Evolutionary conservation across 768 basidiomycete species (phyloP).

Genomic region (Pholiota microspora): DNA sequence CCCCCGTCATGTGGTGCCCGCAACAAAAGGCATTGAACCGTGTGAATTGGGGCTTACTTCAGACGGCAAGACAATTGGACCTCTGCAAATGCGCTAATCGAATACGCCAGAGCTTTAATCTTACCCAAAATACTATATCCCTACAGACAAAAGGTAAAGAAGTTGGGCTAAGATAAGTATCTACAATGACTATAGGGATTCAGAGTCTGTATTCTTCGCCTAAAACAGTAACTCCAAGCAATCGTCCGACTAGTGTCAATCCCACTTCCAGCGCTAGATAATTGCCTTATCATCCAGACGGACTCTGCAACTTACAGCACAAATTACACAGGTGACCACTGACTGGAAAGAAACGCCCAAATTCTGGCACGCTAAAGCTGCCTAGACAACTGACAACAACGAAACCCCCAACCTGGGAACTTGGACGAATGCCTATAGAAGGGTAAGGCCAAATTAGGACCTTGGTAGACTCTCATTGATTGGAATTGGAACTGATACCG

Average conservation of each 20-base stretch:
- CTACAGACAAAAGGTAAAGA: conserved; percentile 13
- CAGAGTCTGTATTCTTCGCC: not conserved
- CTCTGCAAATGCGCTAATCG: conserved; percentile 4
- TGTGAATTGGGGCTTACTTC: conserved; percentile 12
- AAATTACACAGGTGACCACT: no score
- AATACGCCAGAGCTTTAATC: not conserved
- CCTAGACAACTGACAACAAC: not conserved
- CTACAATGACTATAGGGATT: not conserved
- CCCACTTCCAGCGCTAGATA: not conserved
- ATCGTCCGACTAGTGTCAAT: not conserved
- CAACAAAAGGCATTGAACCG: conserved; percentile 17
- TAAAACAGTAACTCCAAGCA: conserved; percentile 6
- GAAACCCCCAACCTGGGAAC: not conserved
- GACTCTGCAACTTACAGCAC: not conserved
- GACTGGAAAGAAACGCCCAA: not conserved
- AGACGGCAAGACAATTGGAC: conserved; percentile 18
- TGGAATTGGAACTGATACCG: not conserved
- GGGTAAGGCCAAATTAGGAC: not conserved
- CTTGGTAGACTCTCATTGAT: no score
- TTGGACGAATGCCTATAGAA: not conserved
- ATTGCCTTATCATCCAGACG: not conserved
- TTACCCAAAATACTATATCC: not conserved
- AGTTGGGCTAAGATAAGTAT: not conserved
- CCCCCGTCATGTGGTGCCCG: conserved; percentile 16
- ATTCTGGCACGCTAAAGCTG: not conserved